Evolutionary conservation across 805 yeast genomes (phyloP).

Genomic region (Candida xiaguanensis): DNA sequence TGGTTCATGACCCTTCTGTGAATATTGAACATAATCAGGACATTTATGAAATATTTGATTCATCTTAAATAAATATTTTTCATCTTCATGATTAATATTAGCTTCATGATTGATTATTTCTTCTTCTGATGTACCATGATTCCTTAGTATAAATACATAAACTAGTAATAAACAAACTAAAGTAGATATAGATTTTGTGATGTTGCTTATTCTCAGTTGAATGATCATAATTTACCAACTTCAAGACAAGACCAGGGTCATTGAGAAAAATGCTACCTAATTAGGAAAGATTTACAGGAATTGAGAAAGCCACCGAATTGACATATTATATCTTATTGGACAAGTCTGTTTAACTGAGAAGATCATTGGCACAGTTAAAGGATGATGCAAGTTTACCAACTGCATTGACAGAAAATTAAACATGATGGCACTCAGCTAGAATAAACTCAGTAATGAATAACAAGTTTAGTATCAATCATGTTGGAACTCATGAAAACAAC

Average conservation of each 20-base stretch:
- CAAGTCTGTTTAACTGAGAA: no score
- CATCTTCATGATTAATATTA: constrained; percentile 10
- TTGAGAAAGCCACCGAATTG: no score
- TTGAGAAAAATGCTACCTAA: neutral
- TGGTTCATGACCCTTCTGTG: constrained; percentile 54
- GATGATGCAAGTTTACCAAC: no score
- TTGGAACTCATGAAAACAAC: no score
- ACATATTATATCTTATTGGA: no score
- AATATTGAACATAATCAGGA: constrained; percentile 61
- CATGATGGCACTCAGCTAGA: no score
- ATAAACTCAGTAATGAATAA: no score
- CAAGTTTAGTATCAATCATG: no score
- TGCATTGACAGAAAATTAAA: no score
- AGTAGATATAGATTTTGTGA: neutral
- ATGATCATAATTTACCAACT: constrained; percentile 4
- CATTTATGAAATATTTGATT: constrained; percentile 31
- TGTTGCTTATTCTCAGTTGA: neutral
- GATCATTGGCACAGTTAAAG: no score
- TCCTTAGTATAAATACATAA: neutral
- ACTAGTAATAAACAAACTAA: constrained; percentile 1
- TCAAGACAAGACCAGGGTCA: no score
- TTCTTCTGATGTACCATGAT: neutral
- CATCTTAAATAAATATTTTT: constrained; percentile 14
- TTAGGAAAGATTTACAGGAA: neutral
- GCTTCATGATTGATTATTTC: constrained; percentile 8